These are phyloP conservation scores for Didymella glomerata DNA, from an alignment of 2,329 filamentous ascomycete species.

Conservation along the genomic window DNA sequence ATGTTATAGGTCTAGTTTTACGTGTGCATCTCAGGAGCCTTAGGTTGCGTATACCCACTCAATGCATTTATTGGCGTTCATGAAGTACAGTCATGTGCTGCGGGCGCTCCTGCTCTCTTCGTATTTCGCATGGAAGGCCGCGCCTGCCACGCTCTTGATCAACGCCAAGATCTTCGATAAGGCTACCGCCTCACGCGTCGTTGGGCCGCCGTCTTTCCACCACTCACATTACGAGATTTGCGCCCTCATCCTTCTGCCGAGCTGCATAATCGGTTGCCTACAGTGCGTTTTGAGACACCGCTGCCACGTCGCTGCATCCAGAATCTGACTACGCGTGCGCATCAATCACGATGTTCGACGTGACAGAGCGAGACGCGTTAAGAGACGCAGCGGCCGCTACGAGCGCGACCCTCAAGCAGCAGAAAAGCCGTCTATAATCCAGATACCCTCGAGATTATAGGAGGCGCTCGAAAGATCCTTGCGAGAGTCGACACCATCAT, in stretches of 20 bases:
- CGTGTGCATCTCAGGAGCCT: slow-evolving; percentile 10
- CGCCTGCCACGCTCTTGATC: not conserved
- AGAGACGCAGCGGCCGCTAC: not conserved
- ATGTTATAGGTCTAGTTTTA: not conserved
- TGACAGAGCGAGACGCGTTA: not conserved
- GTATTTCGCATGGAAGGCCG: not conserved
- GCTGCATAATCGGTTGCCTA: not conserved
- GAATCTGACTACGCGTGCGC: not conserved
- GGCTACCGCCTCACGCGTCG: slow-evolving; percentile 1
- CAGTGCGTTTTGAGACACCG: not conserved
- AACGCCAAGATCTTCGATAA: not conserved
- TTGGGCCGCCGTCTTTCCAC: slow-evolving; percentile 5
- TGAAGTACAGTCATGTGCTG: too few relatives aligned
- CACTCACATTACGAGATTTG: not conserved
- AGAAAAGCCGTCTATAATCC: too few relatives aligned
- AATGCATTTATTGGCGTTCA: slow-evolving; percentile 14
- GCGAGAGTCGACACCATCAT: not conserved
- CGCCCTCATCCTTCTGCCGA: not conserved
- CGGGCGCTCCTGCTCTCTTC: too few relatives aligned
- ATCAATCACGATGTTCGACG: not conserved
- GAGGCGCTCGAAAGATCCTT: too few relatives aligned
- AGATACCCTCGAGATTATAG: too few relatives aligned
- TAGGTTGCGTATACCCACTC: slow-evolving; percentile 20
- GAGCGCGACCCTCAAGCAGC: too few relatives aligned
- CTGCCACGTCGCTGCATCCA: not conserved